Conservation (phyloP, 164 flowering plant species). For the Kingdonia uniflora region DNA sequence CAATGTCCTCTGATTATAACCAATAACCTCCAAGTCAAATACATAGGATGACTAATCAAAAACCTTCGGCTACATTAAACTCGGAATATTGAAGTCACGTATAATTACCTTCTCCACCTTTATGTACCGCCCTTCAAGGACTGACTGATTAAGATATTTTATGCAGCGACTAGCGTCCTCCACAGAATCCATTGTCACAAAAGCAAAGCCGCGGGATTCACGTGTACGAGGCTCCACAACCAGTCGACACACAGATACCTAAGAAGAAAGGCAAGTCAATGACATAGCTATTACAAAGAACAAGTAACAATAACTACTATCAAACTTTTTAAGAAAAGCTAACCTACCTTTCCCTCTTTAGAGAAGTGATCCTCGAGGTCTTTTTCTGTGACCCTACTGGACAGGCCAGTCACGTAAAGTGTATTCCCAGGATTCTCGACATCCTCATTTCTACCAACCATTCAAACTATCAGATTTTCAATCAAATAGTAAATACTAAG, state of each 20-base stretch:
- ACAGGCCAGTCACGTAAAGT: conserved; percentile 83
- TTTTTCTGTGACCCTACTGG: conserved; percentile 66
- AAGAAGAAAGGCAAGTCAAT: not conserved
- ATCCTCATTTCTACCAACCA: conserved; percentile 23
- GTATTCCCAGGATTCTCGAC: conserved; percentile 60
- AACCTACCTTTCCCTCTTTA: conserved; percentile 89
- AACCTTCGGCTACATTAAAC: conserved; percentile 6
- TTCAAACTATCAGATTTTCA: not conserved
- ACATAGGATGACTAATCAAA: conserved; percentile 21
- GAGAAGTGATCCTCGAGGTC: conserved; percentile 75
- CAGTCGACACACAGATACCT: conserved; percentile 71
- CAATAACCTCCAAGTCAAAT: conserved; percentile 87
- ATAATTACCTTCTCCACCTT: conserved; percentile 82
- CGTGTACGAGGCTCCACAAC: conserved; percentile 94
- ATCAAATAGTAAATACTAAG: not conserved
- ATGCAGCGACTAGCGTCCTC: conserved; percentile 84
- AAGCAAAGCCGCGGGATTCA: conserved; percentile 84
- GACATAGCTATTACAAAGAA: not conserved
- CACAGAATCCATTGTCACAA: conserved; percentile 65
- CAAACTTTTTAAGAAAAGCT: conserved; percentile 4
- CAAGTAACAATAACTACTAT: not conserved
- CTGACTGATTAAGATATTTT: conserved; percentile 75
- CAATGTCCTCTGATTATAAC: conserved; percentile 83
- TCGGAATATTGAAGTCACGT: not conserved
- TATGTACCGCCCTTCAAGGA: conserved; percentile 79